Conservation (phyloP, 768 basidiomycete species). For the Lactarius evosmus region DNA sequence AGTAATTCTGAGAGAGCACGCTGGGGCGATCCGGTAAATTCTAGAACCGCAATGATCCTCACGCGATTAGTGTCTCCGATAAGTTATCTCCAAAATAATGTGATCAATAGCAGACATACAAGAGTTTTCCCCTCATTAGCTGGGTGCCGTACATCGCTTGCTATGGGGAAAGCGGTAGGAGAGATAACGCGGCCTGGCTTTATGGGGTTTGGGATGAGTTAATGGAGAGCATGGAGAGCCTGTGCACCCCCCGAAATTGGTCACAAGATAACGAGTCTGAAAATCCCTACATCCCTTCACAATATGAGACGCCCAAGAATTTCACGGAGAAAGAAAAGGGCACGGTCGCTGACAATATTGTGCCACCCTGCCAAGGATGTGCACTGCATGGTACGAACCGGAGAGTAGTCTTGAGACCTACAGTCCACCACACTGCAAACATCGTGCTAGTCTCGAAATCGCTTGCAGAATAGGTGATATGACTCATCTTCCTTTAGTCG, state of each 20-base stretch:
- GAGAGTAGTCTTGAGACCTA: slow-evolving; percentile 35
- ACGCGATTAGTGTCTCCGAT: too few relatives aligned
- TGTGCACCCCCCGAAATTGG: neutral
- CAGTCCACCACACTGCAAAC: slow-evolving; percentile 73
- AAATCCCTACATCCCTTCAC: neutral
- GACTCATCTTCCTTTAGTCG: neutral
- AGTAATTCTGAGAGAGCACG: too few relatives aligned
- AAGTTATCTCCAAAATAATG: too few relatives aligned
- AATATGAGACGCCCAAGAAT: neutral
- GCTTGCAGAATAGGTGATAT: neutral
- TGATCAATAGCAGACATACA: neutral
- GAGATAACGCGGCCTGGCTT: neutral
- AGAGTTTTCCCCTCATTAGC: neutral
- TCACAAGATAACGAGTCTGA: neutral
- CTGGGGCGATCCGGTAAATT: too few relatives aligned
- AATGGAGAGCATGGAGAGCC: neutral
- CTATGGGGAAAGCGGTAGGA: neutral
- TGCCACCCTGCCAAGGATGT: neutral
- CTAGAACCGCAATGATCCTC: too few relatives aligned
- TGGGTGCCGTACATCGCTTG: neutral
- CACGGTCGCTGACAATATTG: neutral
- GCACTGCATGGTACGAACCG: neutral
- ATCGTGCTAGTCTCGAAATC: neutral
- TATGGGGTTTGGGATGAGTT: neutral
- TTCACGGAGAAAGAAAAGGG: neutral